Base-by-base conservation (phyloP, 352 stramenopile species). In the Plasmopara halstedii region DNA sequence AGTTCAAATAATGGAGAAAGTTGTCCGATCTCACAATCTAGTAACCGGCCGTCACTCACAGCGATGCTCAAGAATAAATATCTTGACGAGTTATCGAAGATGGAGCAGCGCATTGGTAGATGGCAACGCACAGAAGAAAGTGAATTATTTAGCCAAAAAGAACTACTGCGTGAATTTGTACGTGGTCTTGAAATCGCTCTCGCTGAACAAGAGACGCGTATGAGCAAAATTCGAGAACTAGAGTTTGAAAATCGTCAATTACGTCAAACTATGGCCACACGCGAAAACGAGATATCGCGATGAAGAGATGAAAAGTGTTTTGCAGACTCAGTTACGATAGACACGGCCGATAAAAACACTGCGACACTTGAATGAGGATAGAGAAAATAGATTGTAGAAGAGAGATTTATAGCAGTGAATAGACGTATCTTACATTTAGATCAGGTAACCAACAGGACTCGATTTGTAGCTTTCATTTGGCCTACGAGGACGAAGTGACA, bases 141-240 rank as follows among this genome's bases (percentile, higher is more conserved):
- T 14, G 65, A 73, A 14, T 29, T 64, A 19, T 61, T 56, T 33
- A 61, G 58, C 14, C 62, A 80, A 38, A 67, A 67, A 18, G 71
- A 84, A 32, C 46, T 88, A 35, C 56, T 88, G 40, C 60, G 56
- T 6, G 77, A 88, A 57, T 85, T 88, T 38, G 73, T 88, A 22
- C 72, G 73, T 4, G 73, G 71, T 10, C 46, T 88, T 10, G 77
- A 88, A 49, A 83, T 86, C 47, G 77, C 72, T 9, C 70, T 84
- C 15, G 72, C 69, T 4, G 77, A 86, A 45, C 75, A 88, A 44
- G 73, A 86, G 34, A 85, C 73, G 44, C 69, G 72, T 1, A 73
- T 85, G 67, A 85, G 64, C 49, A 77, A 83, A 39, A 85, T 88
- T 29, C 58, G 63, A 31, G 76, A 85, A 40, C 56, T 88, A 7